Evolutionary conservation across 73 alveolate genomes (phyloP), one percentile per base, ranked within the genome.

Genomic region (Paramecium primaurelia): DNA sequence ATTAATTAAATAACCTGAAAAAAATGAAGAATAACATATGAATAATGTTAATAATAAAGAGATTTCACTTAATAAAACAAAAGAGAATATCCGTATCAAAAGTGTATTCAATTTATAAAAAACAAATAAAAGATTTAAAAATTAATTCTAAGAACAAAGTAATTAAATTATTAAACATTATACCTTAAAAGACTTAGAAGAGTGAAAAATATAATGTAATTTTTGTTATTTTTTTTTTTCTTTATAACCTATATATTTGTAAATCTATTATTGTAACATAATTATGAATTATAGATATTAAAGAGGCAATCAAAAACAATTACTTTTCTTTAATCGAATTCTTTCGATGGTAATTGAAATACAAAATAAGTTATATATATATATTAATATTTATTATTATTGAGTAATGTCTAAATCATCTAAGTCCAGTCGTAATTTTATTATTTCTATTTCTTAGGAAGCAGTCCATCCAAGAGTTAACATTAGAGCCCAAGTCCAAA

Each of bases 391-490:
- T 54, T 54, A 54, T 54, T 54, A 54, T 54, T 54, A 54, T 54
- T 54, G 69, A 54, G 51, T 64, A 42, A 64, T 64, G 84, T 64
- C 84, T 54, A 64, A 64, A 34, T 64, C 84, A 64, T 64, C 84
- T 64, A 64, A 64, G 28, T 64, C 84, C 84, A 64, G 84, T 34
- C 42, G 84, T 64, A 64, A 28, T 28, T 32, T 14, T 11, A 25
- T 16, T 18, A 12, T 32, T 3, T 28, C 84, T 12, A 34, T 8
- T 10, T 64, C 28, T 6, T 12, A 64, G 84, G 84, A n/a, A 64
- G 84, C 30, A 64, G 84, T 18, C 84, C 84, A 64, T 64, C 84
- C 84, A 64, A 64, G 84, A 64, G 84, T 14, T 34, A 64, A 64
- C 84, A 64, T 64, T 36, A 64, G 84, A 32, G 51, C 1, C 84